These are phyloP conservation scores for Alternaria brassicicola DNA, from an alignment of 2,329 filamentous ascomycete genomes.

Conservation along the genomic window DNA sequence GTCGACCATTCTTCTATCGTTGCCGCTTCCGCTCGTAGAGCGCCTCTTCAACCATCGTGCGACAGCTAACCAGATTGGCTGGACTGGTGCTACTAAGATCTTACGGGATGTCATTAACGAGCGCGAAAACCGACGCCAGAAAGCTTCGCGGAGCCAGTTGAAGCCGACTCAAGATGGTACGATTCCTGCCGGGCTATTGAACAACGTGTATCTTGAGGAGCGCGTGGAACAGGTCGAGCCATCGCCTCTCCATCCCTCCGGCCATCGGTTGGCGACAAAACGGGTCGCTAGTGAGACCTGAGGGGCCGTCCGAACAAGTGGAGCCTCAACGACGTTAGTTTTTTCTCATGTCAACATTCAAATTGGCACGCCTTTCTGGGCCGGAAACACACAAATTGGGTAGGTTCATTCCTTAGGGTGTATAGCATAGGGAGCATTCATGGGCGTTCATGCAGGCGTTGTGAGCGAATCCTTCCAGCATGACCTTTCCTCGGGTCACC, in stretches of 20 bases:
- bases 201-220: constrained; percentile 42
- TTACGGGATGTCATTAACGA: constrained; percentile 53
- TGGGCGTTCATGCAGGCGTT: constrained; percentile 40
- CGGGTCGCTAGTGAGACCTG: constrained; percentile 16
- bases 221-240: constrained; percentile 46
- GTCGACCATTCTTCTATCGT: constrained; percentile 71
- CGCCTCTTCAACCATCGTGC: constrained; percentile 67
- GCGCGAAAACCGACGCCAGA: constrained; percentile 51
- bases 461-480: constrained; percentile 20
- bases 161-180: constrained; percentile 28
- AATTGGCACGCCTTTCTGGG: constrained; percentile 11
- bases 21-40: constrained; percentile 72
- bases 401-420: constrained; percentile 28
- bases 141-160: constrained; percentile 32
- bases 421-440: constrained; percentile 47
- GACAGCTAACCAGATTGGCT: constrained; percentile 55
- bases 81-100: constrained; percentile 47
- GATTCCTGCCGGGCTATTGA: constrained; percentile 26
- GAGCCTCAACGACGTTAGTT: not conserved
- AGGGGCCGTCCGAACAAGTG: constrained; percentile 2
- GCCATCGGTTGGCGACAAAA: constrained; percentile 40
- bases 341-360: constrained; percentile 11
- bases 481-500: constrained; percentile 20
- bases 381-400: constrained; percentile 20
- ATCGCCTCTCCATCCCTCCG: constrained; percentile 46